phyloP scores from a whole-genome alignment of 2,329 filamentous ascomycete genomes.

The Aspergillus candidus region DNA sequence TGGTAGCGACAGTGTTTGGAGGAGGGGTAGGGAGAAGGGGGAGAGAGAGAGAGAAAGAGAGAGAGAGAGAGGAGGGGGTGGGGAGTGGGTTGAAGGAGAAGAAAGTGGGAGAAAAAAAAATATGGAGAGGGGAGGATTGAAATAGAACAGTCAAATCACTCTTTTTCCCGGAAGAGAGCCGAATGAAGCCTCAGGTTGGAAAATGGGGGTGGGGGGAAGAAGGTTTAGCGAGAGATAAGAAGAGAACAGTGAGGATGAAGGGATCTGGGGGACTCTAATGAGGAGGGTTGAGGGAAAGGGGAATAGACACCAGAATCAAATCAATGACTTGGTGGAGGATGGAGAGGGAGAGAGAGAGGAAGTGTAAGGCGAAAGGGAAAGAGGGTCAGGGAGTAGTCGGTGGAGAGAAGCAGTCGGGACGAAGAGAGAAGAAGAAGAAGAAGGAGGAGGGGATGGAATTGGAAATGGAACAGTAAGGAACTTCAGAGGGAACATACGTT shows the following conservation, averaged over 20 bases:
- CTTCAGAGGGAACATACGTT: conserved; percentile 14
- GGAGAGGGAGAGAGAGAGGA: conserved; percentile 1
- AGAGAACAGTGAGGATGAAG: background rate
- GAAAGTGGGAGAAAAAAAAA: conserved; percentile 3
- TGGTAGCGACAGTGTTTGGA: background rate
- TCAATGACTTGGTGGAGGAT: background rate
- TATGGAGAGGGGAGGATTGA: background rate
- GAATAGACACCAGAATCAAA: conserved; percentile 2
- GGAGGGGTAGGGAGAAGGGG: background rate
- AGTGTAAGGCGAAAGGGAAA: background rate
- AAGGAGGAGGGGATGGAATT: conserved; percentile 1
- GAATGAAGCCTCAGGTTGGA: no score
- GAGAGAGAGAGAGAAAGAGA: conserved; percentile 1
- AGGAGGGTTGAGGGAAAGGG: background rate
- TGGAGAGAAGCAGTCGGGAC: background rate
- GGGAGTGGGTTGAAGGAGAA: conserved; percentile 1
- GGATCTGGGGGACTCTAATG: background rate
- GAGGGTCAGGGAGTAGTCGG: background rate
- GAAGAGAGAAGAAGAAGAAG: conserved; percentile 1
- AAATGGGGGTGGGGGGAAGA: background rate
- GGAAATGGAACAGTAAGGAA: background rate
- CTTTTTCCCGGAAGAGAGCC: no score
- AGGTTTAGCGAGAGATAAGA: conserved; percentile 6
- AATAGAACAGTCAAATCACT: background rate
- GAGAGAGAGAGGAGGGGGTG: conserved; percentile 1